A percentile compares a stretch with the other conserved stretches of the same genome.
Evolutionary conservation across 768 basidiomycete genomes (phyloP).

Genomic region (Amanita rubescens): DNA sequence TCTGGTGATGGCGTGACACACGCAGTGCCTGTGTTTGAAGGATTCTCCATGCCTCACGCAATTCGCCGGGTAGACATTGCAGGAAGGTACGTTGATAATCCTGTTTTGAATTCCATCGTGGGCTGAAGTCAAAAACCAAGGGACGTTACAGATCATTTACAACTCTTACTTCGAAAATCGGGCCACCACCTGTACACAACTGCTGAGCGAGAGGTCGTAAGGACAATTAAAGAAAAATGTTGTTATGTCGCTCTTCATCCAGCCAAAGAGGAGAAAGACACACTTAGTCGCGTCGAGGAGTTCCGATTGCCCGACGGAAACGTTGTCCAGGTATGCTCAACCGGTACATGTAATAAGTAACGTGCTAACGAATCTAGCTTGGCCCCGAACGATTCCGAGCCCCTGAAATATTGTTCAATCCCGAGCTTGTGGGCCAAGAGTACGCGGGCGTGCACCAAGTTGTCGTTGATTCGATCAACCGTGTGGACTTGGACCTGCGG

Average conservation of each 20-base stretch:
- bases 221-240: slow-evolving; percentile 97
- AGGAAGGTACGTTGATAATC: slow-evolving; percentile 55
- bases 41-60: slow-evolving; percentile 98
- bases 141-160: slow-evolving; percentile 95
- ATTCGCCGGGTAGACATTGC: slow-evolving; percentile 95
- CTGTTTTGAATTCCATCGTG: slow-evolving; percentile 5
- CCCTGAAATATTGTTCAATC: slow-evolving; percentile 96
- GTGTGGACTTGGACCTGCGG: slow-evolving; percentile 92
- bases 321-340: slow-evolving; percentile 63
- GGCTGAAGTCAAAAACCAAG: slow-evolving; percentile 32
- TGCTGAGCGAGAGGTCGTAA: slow-evolving; percentile 93
- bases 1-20: slow-evolving; percentile 99
- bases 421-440: slow-evolving; percentile 92
- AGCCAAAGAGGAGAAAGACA: slow-evolving; percentile 92
- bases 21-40: slow-evolving; percentile 97
- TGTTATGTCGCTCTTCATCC: slow-evolving; percentile 94
- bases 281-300: slow-evolving; percentile 68
- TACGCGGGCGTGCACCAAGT: slow-evolving; percentile 98
- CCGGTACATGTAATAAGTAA: slow-evolving; percentile 13
- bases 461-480: slow-evolving; percentile 95
- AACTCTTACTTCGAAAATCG: slow-evolving; percentile 86
- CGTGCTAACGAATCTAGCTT: slow-evolving; percentile 44
- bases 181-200: slow-evolving; percentile 95
- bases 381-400: slow-evolving; percentile 94
- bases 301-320: slow-evolving; percentile 96